These are phyloP conservation scores for Sedum album DNA, from an alignment of 164 flowering plant genomes.

Conservation along the genomic window DNA sequence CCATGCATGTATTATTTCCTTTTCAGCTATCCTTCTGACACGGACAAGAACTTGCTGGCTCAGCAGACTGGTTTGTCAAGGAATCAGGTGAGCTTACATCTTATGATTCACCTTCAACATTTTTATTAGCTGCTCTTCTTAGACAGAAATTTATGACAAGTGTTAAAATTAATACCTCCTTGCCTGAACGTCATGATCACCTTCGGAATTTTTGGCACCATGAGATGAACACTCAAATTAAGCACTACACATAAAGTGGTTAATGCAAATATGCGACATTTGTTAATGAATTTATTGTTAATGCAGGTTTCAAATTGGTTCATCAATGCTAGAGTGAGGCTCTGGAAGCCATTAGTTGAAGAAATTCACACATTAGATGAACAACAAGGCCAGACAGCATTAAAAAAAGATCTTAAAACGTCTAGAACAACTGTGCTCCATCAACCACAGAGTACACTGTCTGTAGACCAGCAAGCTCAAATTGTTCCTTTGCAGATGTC, in stretches of 20 bases:
- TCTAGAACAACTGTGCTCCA: background rate
- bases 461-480: background rate
- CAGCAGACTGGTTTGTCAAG: constrained; percentile 23
- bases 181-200: too few relatives aligned
- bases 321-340: constrained; percentile 28
- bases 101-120: background rate
- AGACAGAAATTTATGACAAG: background rate
- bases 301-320: constrained; percentile 28
- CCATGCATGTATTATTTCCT: too few relatives aligned
- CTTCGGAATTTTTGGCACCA: too few relatives aligned
- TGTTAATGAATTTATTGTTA: background rate
- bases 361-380: constrained; percentile 21
- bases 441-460: background rate
- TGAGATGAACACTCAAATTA: too few relatives aligned
- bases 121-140: background rate
- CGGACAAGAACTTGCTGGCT: constrained; percentile 24
- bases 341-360: constrained; percentile 31
- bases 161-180: too few relatives aligned
- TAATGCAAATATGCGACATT: too few relatives aligned
- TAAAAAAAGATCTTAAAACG: background rate
- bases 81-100: constrained; percentile 21
- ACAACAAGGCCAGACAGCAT: constrained; percentile 9
- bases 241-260: too few relatives aligned
- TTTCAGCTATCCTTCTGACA: constrained; percentile 22
- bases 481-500: background rate